Conservation (phyloP, 495 filamentous ascomycete genomes). For the Hypoxylon subgilvum region DNA sequence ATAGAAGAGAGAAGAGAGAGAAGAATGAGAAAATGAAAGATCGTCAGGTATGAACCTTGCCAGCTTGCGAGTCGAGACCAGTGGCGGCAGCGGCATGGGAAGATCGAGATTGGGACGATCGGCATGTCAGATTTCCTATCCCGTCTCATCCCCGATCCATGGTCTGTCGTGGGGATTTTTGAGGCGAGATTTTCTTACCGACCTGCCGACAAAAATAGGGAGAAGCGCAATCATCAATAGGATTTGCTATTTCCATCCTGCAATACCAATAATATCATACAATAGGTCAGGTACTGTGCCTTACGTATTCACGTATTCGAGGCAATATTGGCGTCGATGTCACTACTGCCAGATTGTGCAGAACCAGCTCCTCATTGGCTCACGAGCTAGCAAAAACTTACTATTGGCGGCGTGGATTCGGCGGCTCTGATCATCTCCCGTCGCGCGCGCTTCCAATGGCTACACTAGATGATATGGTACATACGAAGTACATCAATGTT, state of each 20-base stretch:
- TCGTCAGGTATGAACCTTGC: slow-evolving; percentile 13
- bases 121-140: slow-evolving; percentile 18
- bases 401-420: background rate
- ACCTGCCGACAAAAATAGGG: background rate
- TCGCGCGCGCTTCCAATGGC: slow-evolving; percentile 31
- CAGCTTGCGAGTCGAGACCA: slow-evolving; percentile 5
- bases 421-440: slow-evolving; percentile 5
- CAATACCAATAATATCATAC: background rate
- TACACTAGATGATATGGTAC: background rate
- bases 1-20: too few relatives aligned
- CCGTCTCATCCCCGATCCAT: background rate
- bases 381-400: background rate
- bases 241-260: slow-evolving; percentile 10
- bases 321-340: slow-evolving; percentile 1
- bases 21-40: background rate
- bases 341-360: slow-evolving; percentile 1
- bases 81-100: slow-evolving; percentile 5
- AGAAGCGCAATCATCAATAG: slow-evolving; percentile 8
- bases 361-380: slow-evolving; percentile 3
- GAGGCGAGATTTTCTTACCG: slow-evolving; percentile 25
- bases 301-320: background rate
- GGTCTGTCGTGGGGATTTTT: slow-evolving; percentile 12
- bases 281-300: too few relatives aligned
- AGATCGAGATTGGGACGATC: slow-evolving; percentile 35
- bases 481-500: too few relatives aligned